Percentiles rank a stretch among this genome's conserved stretches.
Evolutionary conservation across 2,329 filamentous ascomycete genomes (phyloP).

Genomic region (Pseudogymnoascus sp.): DNA sequence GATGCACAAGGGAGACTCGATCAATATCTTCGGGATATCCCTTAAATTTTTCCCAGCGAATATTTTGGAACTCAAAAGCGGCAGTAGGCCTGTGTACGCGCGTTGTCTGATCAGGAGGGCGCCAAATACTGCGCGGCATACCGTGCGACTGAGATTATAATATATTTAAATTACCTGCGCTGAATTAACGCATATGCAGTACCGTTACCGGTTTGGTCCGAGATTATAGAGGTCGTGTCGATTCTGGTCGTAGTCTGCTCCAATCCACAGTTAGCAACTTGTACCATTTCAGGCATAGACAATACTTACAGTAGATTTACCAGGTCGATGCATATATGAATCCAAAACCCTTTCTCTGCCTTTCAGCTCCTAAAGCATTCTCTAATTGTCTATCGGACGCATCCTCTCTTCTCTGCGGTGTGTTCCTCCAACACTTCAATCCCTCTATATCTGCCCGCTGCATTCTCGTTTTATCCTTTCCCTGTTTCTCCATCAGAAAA

Average conservation of each 20-base stretch:
- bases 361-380: background rate
- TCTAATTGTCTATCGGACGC: background rate
- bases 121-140: background rate
- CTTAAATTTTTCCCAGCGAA: background rate
- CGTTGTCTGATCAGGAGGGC: background rate
- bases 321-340: background rate
- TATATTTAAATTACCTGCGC: too few relatives aligned
- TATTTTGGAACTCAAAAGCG: background rate
- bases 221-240: background rate
- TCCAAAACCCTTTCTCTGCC: background rate
- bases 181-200: too few relatives aligned
- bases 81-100: background rate
- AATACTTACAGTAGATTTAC: background rate
- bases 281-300: background rate
- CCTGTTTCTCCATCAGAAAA: background rate
- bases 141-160: background rate
- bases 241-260: background rate
- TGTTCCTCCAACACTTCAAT: background rate
- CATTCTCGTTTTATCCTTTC: background rate
- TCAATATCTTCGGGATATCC: constrained; percentile 5
- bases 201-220: background rate
- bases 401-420: background rate
- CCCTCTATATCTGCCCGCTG: background rate
- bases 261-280: background rate
- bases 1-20: background rate